phyloP scores from a whole-genome alignment of 1,139 yeast species.

The Zygosaccharomyces sapae region DNA sequence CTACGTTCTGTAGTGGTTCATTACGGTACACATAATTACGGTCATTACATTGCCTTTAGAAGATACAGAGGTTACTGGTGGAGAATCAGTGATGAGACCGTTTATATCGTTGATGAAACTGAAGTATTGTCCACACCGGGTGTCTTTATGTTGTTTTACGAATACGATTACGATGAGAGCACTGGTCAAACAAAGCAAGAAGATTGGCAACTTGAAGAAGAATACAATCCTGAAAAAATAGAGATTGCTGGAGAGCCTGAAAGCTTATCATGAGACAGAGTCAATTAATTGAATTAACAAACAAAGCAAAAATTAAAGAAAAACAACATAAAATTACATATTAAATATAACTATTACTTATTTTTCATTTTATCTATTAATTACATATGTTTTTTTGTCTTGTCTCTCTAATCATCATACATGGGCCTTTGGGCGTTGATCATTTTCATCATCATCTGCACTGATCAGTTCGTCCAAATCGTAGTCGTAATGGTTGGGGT shows the following conservation, averaged over 20 bases:
- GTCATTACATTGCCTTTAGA: slow-evolving; percentile 87
- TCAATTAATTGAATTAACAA: neutral
- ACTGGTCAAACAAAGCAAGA: slow-evolving; percentile 34
- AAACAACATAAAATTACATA: neutral
- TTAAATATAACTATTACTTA: neutral
- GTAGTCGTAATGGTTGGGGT: slow-evolving; percentile 35
- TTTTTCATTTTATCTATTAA: neutral
- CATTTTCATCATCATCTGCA: slow-evolving; percentile 27
- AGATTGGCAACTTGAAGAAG: slow-evolving; percentile 25
- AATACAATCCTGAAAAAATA: slow-evolving; percentile 17
- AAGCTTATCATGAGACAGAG: neutral
- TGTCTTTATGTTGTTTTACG: slow-evolving; percentile 89
- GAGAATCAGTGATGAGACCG: slow-evolving; percentile 89
- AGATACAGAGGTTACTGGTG: slow-evolving; percentile 84
- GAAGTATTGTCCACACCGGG: slow-evolving; percentile 86
- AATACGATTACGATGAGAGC: slow-evolving; percentile 46
- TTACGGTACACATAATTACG: slow-evolving; percentile 91
- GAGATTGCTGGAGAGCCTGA: slow-evolving; percentile 12
- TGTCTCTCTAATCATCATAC: slow-evolving; percentile 24
- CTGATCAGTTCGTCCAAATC: slow-evolving; percentile 35
- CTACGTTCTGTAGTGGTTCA: slow-evolving; percentile 85
- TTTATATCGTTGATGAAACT: slow-evolving; percentile 69
- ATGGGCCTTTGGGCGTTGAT: slow-evolving; percentile 17
- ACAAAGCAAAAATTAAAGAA: neutral
- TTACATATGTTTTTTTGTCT: slow-evolving; percentile 7